Conservation (phyloP, 768 basidiomycete species). For the Tulasnella sp. region DNA sequence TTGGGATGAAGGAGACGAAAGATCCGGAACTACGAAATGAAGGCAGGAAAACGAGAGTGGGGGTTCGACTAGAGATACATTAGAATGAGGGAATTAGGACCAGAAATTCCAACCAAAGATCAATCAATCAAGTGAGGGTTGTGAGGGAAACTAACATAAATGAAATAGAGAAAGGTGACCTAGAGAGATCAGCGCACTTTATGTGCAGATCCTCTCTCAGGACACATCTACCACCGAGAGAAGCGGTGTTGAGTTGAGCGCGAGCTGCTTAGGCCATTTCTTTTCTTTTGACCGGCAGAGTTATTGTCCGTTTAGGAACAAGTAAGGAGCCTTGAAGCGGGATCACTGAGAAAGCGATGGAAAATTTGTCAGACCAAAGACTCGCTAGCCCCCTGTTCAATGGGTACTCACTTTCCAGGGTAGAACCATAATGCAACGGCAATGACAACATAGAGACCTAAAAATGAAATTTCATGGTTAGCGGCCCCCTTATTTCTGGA, state of each 20-base stretch:
- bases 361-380: background rate
- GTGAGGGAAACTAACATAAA: background rate
- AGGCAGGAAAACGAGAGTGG: background rate
- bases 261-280: background rate
- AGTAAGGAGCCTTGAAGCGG: slow-evolving; percentile 10
- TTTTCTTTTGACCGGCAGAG: background rate
- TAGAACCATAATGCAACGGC: slow-evolving; percentile 33
- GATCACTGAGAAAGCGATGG: slow-evolving; percentile 6
- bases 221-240: background rate
- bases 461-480: background rate
- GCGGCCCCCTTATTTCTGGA: background rate
- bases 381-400: background rate
- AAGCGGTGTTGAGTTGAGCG: background rate
- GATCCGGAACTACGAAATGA: background rate
- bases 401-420: slow-evolving; percentile 18
- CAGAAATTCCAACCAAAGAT: background rate
- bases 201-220: background rate
- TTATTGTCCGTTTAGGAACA: background rate
- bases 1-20: background rate
- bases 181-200: background rate
- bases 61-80: slow-evolving; percentile 1
- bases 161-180: background rate
- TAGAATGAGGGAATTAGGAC: background rate
- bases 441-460: slow-evolving; percentile 67
- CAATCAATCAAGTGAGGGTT: background rate